These are phyloP conservation scores for Diaporthe batatas DNA, from an alignment of 2,329 filamentous ascomycete genomes.

Conservation along the genomic window DNA sequence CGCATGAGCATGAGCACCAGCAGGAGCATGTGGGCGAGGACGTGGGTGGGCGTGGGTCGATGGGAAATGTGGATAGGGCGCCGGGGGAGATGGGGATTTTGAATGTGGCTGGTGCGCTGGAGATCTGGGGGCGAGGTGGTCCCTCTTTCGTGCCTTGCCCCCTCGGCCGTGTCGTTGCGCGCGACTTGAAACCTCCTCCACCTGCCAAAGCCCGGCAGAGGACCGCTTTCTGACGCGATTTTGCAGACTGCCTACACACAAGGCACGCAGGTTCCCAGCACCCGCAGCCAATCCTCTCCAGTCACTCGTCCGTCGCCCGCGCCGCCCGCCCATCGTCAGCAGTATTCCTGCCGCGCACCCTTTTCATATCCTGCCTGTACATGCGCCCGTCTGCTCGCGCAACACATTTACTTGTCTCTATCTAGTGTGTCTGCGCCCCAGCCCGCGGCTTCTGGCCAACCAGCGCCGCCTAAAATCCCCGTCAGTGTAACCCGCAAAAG, in stretches of 20 bases:
- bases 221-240: conserved; percentile 54
- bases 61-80: not conserved
- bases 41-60: conserved; percentile 15
- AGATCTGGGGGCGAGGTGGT: conserved; percentile 14
- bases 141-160: conserved; percentile 11
- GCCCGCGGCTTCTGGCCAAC: conserved; percentile 38
- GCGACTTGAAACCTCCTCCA: conserved; percentile 37
- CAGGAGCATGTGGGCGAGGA: conserved; percentile 2
- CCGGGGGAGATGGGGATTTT: not conserved
- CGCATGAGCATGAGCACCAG: not conserved
- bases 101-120: conserved; percentile 41
- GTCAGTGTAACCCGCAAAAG: conserved; percentile 41
- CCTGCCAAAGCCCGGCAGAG: conserved; percentile 42
- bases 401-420: conserved; percentile 25
- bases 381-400: not conserved
- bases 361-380: not conserved
- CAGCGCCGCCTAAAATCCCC: conserved; percentile 31
- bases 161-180: conserved; percentile 30
- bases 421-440: conserved; percentile 28
- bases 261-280: conserved; percentile 45
- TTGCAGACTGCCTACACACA: conserved; percentile 51
- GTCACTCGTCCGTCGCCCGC: conserved; percentile 36
- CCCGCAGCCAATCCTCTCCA: conserved; percentile 47
- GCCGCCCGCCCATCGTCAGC: conserved; percentile 27
- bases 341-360: conserved; percentile 31